Base-by-base conservation (phyloP, 2,329 filamentous ascomycete species). In the Botrytis tulipae region DNA sequence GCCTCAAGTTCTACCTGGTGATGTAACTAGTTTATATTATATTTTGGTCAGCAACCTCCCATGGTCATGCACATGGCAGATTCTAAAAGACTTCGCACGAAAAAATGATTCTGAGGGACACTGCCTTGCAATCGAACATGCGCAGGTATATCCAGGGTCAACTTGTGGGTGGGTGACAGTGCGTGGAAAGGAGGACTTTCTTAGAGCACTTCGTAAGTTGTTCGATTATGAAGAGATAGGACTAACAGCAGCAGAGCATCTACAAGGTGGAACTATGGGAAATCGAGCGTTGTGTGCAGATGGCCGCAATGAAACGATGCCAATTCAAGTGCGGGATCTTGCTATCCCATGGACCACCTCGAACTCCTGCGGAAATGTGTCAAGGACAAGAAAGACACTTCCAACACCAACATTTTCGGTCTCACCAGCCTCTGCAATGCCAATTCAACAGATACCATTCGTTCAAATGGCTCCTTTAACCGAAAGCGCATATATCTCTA, bases 31-130 rank as follows among this genome's bases (percentile, higher is more conserved):
- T 1, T 20, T 74, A 18, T 76, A 75, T 25, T 75, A 76, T 42
- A 75, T 76, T 44, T 35, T 71, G 10, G 70, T 75, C 40, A 68
- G 66, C 6, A 67, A 67, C n/a, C 51, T 75, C 4, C 74, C 77
- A 29, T 80, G 77, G 76, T 72, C 76, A 22, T 70, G 65, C 29
- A 74, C 77, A 37, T 79, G 78, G 78, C 78, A 79, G 65, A 75
- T 65, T 9, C 35, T 80, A 22, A 79, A 80, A 51, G 78, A 79
- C 60, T 78, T 78, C 62, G 71, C 77, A 16, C 67, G 77, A 46
- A 75, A 77, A 63, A 65, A 61, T 57, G 70, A 76, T 25, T 29
- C 54, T 40, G 69, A 76, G 73, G 76, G 76, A 6, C 71, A 73
- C 8, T 72, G 54, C 22, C 70, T 78, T 59, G 73, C 76, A n/a